phyloP scores from a whole-genome alignment of 345 rosid species.

The Linum lewisii region DNA sequence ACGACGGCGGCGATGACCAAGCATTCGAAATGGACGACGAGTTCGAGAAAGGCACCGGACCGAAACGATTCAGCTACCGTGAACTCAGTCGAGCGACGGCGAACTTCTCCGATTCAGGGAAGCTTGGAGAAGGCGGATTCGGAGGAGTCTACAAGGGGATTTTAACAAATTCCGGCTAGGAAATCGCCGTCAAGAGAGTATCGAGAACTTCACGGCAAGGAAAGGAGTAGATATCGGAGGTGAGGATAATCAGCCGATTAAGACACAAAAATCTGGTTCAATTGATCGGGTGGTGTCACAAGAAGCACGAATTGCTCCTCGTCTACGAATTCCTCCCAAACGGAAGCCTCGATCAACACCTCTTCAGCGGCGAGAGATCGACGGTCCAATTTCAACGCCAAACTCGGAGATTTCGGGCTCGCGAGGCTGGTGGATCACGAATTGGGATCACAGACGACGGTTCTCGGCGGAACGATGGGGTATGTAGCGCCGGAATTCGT shows the following conservation, averaged over 20 bases:
- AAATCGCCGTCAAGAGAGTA: constrained; percentile 38
- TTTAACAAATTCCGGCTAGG: too few relatives aligned
- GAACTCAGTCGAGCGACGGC: constrained; percentile 31
- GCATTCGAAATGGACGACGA: constrained; percentile 30
- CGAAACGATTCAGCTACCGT: constrained; percentile 31
- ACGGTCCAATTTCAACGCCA: constrained; percentile 34
- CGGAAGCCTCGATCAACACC: constrained; percentile 37
- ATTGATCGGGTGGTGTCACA: too few relatives aligned
- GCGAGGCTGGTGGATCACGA: constrained; percentile 30
- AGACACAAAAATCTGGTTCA: too few relatives aligned
- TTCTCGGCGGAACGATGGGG: constrained; percentile 32
- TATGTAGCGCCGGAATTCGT: constrained; percentile 33
- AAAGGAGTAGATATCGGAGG: constrained; percentile 36
- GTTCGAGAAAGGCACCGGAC: constrained; percentile 38
- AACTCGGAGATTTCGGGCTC: constrained; percentile 45
- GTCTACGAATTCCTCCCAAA: too few relatives aligned
- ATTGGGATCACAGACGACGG: constrained; percentile 33
- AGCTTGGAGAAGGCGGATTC: constrained; percentile 50
- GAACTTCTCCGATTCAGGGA: constrained; percentile 28
- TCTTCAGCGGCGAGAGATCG: constrained; percentile 20
- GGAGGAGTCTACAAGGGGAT: constrained; percentile 53
- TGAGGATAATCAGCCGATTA: constrained; percentile 43
- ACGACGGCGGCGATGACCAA: constrained; percentile 7
- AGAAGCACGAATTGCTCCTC: too few relatives aligned
- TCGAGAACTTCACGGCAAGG: constrained; percentile 37